Evolutionary conservation across 176 grass and related monocot species (phyloP).

Genomic region (Carex cristatella): DNA sequence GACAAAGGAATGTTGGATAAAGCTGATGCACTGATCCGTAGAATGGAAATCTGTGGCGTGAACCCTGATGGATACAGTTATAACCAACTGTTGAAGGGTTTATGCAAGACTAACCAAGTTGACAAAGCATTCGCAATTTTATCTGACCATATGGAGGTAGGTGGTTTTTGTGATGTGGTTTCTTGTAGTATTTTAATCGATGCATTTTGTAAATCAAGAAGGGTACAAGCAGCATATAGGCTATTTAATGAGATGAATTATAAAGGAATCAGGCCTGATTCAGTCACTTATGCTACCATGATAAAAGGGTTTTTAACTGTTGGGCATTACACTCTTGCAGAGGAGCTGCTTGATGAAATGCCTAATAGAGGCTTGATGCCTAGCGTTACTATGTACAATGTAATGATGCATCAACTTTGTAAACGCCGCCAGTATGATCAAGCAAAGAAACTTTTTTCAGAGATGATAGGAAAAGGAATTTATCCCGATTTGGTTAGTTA

Average conservation of each 20-base stretch:
- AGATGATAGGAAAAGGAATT: constrained; percentile 33
- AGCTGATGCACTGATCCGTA: constrained; percentile 34
- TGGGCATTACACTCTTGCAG: constrained; percentile 27
- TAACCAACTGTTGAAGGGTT: constrained; percentile 42
- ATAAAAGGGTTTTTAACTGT: constrained; percentile 43
- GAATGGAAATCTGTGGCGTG: constrained; percentile 35
- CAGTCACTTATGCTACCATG: constrained; percentile 35
- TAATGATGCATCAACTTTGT: constrained; percentile 38
- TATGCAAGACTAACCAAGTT: constrained; percentile 39
- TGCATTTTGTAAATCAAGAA: constrained; percentile 36
- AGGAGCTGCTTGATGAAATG: constrained; percentile 44
- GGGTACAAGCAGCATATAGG: constrained; percentile 30
- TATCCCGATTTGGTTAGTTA: constrained; percentile 37
- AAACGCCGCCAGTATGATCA: constrained; percentile 13
- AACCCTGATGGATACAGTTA: constrained; percentile 39
- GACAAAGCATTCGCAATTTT: constrained; percentile 34
- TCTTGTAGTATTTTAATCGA: constrained; percentile 46
- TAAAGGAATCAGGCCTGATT: constrained; percentile 42
- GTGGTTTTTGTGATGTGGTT: constrained; percentile 40
- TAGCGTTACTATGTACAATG: constrained; percentile 32
- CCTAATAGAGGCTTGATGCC: constrained; percentile 26
- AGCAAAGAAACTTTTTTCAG: constrained; percentile 28
- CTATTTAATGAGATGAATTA: constrained; percentile 38
- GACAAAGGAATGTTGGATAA: constrained; percentile 36
- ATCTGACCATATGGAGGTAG: constrained; percentile 34